These are phyloP conservation scores for Ceratobasidium sp. DNA, from an alignment of 1,284 basidiomycete species.

Conservation along the genomic window DNA sequence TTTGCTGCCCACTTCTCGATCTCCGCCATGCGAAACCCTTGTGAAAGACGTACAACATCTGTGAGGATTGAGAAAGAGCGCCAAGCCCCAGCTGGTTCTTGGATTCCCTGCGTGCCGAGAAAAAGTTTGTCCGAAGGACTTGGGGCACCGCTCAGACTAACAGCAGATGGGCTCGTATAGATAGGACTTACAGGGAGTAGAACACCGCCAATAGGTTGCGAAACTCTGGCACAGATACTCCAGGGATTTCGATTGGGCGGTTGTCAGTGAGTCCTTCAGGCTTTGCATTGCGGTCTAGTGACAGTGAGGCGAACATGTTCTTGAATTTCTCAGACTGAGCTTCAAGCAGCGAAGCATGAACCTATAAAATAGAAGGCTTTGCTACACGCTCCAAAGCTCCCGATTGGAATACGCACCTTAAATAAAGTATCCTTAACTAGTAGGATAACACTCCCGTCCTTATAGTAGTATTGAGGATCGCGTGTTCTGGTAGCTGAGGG, in stretches of 20 bases:
- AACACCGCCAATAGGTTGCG: not conserved
- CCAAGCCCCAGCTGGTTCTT: not conserved
- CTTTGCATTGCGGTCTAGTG: not conserved
- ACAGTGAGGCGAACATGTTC: not conserved
- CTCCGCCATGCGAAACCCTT: conserved; percentile 3
- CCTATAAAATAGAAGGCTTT: not conserved
- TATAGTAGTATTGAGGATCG: conserved; percentile 18
- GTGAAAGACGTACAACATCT: not conserved
- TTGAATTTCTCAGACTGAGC: not conserved
- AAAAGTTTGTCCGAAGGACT: not conserved
- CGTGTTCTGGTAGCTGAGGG: not conserved
- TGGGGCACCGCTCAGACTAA: not conserved
- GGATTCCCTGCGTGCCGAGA: not conserved
- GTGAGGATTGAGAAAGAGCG: not conserved
- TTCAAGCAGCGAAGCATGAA: not conserved
- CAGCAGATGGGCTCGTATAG: not conserved
- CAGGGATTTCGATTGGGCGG: not conserved
- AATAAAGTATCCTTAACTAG: conserved; percentile 14
- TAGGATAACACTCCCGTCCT: conserved; percentile 9
- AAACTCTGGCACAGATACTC: not conserved
- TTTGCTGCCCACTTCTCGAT: conserved; percentile 14
- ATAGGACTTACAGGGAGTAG: conserved; percentile 13
- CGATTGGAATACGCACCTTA: not conserved
- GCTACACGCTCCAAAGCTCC: too few species aligned
- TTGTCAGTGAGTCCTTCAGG: not conserved